These are phyloP conservation scores for Theileria orientalis DNA, from an alignment of 169 alveolate genomes.

Conservation along the genomic window DNA sequence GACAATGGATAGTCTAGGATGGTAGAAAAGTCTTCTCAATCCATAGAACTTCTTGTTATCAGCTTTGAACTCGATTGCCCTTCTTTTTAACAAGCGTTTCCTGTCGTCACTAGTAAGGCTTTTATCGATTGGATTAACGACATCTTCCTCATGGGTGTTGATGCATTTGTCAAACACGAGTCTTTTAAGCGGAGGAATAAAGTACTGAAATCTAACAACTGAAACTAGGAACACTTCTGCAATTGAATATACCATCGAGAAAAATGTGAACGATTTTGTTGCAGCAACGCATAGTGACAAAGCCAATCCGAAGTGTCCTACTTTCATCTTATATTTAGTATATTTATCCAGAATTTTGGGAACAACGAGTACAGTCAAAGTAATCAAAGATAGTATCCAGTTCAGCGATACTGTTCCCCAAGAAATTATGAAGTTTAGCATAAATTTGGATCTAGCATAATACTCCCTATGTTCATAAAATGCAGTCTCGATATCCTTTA, in stretches of 20 bases:
- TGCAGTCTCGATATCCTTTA: not conserved
- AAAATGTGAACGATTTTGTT: not conserved
- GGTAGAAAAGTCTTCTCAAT: no score
- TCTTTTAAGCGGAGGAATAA: not conserved
- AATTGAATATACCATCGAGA: not conserved
- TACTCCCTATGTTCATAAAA: constrained; percentile 17
- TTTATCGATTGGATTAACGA: not conserved
- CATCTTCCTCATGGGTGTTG: constrained; percentile 10
- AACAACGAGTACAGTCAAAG: not conserved
- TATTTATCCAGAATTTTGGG: not conserved
- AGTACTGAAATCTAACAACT: not conserved
- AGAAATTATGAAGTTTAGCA: not conserved
- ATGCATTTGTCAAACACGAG: not conserved
- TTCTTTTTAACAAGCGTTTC: not conserved
- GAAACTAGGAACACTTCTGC: not conserved
- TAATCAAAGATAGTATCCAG: not conserved
- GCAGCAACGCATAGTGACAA: not conserved
- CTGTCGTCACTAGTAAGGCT: not conserved
- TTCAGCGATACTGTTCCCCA: not conserved
- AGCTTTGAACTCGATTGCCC: no score
- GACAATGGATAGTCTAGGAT: not conserved
- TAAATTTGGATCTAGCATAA: constrained; percentile 5
- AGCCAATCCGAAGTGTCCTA: not conserved
- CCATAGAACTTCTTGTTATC: no score
- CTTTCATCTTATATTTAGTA: no score